Conservation (phyloP, 2,329 filamentous ascomycete species). For the Phaeophleospora eucalypticola region DNA sequence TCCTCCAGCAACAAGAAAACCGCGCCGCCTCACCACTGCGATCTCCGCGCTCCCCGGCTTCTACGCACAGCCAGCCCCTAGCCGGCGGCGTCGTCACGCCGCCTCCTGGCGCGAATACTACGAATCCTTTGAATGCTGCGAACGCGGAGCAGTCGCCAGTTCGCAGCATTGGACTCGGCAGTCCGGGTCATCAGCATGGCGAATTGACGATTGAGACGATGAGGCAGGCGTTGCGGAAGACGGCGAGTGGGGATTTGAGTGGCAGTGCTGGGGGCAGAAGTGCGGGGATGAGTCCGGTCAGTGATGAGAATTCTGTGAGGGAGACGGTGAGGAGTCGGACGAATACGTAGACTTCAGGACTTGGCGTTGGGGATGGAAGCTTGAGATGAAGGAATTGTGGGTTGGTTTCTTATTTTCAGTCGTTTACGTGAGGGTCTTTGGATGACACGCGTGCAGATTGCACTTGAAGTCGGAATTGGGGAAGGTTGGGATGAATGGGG, state of each 20-base stretch:
- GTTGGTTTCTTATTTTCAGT: too few species aligned
- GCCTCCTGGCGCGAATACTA: conserved; percentile 48
- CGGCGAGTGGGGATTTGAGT: conserved; percentile 72
- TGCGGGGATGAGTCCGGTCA: conserved; percentile 28
- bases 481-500: too few species aligned
- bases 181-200: conserved; percentile 43
- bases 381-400: neutral
- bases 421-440: too few species aligned
- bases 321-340: conserved; percentile 24
- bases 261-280: conserved; percentile 37
- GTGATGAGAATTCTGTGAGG: conserved; percentile 17
- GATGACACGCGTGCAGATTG: too few species aligned
- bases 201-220: conserved; percentile 92
- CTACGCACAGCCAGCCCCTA: conserved; percentile 18
- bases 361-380: neutral
- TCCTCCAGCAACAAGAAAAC: conserved; percentile 41
- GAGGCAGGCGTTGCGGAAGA: conserved; percentile 81
- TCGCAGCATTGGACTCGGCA: conserved; percentile 16
- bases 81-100: conserved; percentile 24
- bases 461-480: too few species aligned
- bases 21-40: conserved; percentile 76
- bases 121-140: conserved; percentile 9
- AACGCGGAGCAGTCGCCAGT: conserved; percentile 17
- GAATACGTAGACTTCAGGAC: conserved; percentile 19
- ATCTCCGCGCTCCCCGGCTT: conserved; percentile 53